Evolutionary conservation across 2,329 filamentous ascomycete species (phyloP), one percentile per base, ranked within the genome.

Genomic region (Rhynchosporium secalis): DNA sequence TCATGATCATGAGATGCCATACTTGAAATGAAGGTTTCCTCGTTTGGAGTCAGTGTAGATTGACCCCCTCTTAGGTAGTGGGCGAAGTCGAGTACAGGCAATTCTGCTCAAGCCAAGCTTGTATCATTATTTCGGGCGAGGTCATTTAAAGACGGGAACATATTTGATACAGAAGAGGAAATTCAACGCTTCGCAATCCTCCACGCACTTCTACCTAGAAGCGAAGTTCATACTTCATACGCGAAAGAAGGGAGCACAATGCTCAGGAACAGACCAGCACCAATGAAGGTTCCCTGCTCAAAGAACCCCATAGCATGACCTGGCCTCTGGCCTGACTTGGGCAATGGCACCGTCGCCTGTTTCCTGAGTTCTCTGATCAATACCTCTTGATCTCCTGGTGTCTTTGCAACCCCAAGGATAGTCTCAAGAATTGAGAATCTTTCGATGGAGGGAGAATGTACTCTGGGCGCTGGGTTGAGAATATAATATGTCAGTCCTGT

Each of bases 401-500:
- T 38, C 15, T 15, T 28, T 10, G 36, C 10, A 10, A 29, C 48
- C 7, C 48, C 48, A 33, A 54, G 36, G 45, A 45, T 56, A 9
- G 28, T 33, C 4, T 46, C 54, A 12, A 56, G 54, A 33, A 26
- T 26, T 4, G 43, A 28, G 4, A 52, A 12, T 2, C 47, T 29
- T 36, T 60, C 61, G 64, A 49, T 1, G 71, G 65, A 12, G 70
- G 57, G 3, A 68, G 67, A 4, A 79, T 71, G 33, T 75, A 78
- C 45, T 81, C 78, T 12, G 81, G 80, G 4, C 78, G 75, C 0
- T 77, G 70, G 1, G 74, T 60, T 1, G 79, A 78, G 70, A 85
- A 82, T 62, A 79, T 77, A 85, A 82, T 62, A 79, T 77, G 0
- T 73, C 69, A 3, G 69, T 68, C 8, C 72, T 73, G 66, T 83